These are phyloP conservation scores for Ilyonectria sp. DNA, from an alignment of 2,329 filamentous ascomycete species.

Conservation along the genomic window DNA sequence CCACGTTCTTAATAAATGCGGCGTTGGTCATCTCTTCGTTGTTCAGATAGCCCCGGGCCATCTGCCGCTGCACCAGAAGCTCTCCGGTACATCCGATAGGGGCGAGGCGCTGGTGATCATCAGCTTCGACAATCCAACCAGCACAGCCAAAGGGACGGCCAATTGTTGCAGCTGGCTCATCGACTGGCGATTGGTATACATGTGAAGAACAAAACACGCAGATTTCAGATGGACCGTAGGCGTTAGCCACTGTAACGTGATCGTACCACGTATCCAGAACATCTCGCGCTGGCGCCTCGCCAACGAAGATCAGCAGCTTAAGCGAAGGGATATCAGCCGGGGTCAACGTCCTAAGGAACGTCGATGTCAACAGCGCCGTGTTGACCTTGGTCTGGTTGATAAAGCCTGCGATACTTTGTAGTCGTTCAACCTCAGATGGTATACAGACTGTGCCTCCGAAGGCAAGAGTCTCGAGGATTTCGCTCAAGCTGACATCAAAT, in stretches of 20 bases:
- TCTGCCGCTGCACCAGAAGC: constrained; percentile 44
- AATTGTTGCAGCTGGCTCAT: constrained; percentile 8
- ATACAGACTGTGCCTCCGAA: constrained; percentile 58
- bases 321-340: constrained; percentile 14
- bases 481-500: constrained; percentile 57
- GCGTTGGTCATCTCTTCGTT: constrained; percentile 15
- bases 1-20: constrained; percentile 29
- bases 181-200: constrained; percentile 5
- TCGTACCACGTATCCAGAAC: constrained; percentile 22
- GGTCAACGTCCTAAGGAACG: constrained; percentile 3
- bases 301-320: constrained; percentile 23
- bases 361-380: constrained; percentile 3
- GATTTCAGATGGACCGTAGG: constrained; percentile 32
- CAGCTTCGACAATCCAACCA: constrained; percentile 16
- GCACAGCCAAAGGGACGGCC: constrained; percentile 13
- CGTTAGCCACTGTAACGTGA: constrained; percentile 25
- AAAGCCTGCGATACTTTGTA: constrained; percentile 14
- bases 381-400: neutral
- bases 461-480: constrained; percentile 57
- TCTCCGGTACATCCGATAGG: constrained; percentile 46
- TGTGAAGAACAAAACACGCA: constrained; percentile 23
- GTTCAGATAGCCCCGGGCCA: constrained; percentile 43
- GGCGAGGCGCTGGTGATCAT: constrained; percentile 35
- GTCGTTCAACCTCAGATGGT: constrained; percentile 51
- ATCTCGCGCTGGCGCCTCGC: constrained; percentile 29